Evolutionary conservation across 2,329 filamentous ascomycete genomes (phyloP).

Genomic region (Ophiocordyceps australis): DNA sequence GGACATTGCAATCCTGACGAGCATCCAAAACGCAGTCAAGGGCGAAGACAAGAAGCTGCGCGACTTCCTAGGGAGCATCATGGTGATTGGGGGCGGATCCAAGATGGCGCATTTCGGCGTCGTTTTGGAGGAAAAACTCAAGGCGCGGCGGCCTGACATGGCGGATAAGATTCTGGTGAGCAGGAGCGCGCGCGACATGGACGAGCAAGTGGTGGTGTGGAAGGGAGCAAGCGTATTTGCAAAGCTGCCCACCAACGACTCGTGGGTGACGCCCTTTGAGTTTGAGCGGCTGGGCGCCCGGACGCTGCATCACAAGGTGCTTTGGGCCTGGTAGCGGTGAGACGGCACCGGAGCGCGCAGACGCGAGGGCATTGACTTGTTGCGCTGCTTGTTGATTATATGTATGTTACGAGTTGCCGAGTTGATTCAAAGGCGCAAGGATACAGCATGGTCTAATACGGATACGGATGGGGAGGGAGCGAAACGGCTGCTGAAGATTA

Average conservation of each 20-base stretch:
- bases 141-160: slow-evolving; percentile 43
- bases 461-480: no score
- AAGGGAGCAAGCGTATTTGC: slow-evolving; percentile 96
- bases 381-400: no score
- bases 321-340: slow-evolving; percentile 35
- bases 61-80: slow-evolving; percentile 77
- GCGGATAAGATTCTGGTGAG: slow-evolving; percentile 43
- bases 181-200: slow-evolving; percentile 73
- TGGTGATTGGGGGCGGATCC: slow-evolving; percentile 74
- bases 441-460: no score
- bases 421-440: no score
- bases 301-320: slow-evolving; percentile 66
- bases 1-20: slow-evolving; percentile 77
- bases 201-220: slow-evolving; percentile 94
- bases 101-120: slow-evolving; percentile 66
- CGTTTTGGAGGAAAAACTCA: slow-evolving; percentile 68
- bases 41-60: slow-evolving; percentile 85
- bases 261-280: slow-evolving; percentile 77
- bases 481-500: no score
- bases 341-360: no score
- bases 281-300: slow-evolving; percentile 74
- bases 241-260: slow-evolving; percentile 81
- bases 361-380: no score
- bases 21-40: slow-evolving; percentile 70
- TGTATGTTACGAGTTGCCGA: no score